phyloP scores from a whole-genome alignment of 345 rosid species.

The Dipteronia sinensis region DNA sequence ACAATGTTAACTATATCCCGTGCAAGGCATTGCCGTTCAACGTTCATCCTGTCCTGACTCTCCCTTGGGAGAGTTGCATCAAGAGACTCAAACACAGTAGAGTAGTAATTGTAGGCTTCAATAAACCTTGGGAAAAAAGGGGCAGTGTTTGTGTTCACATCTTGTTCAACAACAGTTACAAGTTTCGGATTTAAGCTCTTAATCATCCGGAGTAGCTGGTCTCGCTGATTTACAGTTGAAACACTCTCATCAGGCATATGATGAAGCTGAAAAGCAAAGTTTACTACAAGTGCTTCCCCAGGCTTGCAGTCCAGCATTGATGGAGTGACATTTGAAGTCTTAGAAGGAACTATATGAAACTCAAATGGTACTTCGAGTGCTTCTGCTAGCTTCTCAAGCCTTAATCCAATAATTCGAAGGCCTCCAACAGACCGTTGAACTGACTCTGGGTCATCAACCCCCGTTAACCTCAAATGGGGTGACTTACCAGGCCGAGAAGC shows the following conservation, averaged over 20 bases:
- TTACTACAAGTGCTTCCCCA: slow-evolving; percentile 78
- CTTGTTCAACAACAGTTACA: slow-evolving; percentile 92
- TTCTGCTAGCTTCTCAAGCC: slow-evolving; percentile 80
- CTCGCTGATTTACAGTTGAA: slow-evolving; percentile 82
- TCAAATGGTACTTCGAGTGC: slow-evolving; percentile 63
- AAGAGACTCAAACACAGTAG: slow-evolving; percentile 87
- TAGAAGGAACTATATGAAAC: slow-evolving; percentile 73
- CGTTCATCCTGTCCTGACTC: slow-evolving; percentile 95
- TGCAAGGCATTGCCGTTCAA: slow-evolving; percentile 93
- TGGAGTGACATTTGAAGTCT: slow-evolving; percentile 72
- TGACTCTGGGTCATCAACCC: slow-evolving; percentile 95
- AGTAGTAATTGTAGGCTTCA: slow-evolving; percentile 87
- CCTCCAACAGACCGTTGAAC: slow-evolving; percentile 88
- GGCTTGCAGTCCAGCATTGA: slow-evolving; percentile 58
- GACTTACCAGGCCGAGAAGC: slow-evolving; percentile 48
- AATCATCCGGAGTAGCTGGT: slow-evolving; percentile 88
- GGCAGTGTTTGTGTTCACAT: slow-evolving; percentile 88
- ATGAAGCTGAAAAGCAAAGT: slow-evolving; percentile 98
- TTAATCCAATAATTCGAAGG: slow-evolving; percentile 66
- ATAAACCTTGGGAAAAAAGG: slow-evolving; percentile 81
- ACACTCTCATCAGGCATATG: slow-evolving; percentile 99
- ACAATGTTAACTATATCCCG: slow-evolving; percentile 90
- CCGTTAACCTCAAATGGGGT: slow-evolving; percentile 77
- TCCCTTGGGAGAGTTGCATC: slow-evolving; percentile 90
- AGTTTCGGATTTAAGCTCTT: slow-evolving; percentile 89